Base-by-base conservation (phyloP, 2,329 filamentous ascomycete species). In the Aspergillus sp. region DNA sequence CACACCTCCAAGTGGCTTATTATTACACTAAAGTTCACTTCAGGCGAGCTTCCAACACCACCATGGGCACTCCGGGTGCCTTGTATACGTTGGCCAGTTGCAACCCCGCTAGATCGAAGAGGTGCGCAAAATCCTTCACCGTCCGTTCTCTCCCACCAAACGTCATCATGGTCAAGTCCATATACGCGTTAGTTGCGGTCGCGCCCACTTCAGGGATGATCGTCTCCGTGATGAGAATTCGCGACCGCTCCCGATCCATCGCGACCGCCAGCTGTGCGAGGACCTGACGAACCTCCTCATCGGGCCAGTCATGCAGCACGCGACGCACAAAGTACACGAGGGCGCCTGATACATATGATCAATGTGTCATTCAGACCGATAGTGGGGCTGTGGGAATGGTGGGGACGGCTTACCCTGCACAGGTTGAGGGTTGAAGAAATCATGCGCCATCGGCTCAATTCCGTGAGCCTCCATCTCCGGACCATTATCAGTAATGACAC, bases 251-350 rank as follows among this genome's bases (percentile, higher is more conserved):
- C 6, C 51, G 57, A 13, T 63, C 64, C 68, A 73, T 70, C 13
- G 67, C 66, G 0, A 36, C 60, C 11, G 63, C 61, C 15, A 71
- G 52, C 8, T 66, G 66, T 6, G 57, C 23, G 8, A 73, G 63
- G 47, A 73, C 70, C 23, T 63, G 41, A 2, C 23, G 41, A 4
- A 47, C 50, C 47, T 58, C 61, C 13, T 63, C 51, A 48, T 62
- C 55, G 25, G 62, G 64, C 66, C 69, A 75, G 62, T 75, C 71
- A 57, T 74, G 73, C n/a, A 74, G 57, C 27, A 67, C 61, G 39
- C 69, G 70, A n/a, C 71, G 71, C 10, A 75, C 54, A 59, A 71
- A 73, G 53, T 74, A 75, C 2, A 67, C 63, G n/a, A 65, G 59
- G 2, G 72, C 71, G 15, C 64, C 70, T 67, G 27, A 8, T 5